Evolutionary conservation across 2,329 filamentous ascomycete species (phyloP), one percentile per base, ranked within the genome.

Genomic region (Clathrospora elynae): DNA sequence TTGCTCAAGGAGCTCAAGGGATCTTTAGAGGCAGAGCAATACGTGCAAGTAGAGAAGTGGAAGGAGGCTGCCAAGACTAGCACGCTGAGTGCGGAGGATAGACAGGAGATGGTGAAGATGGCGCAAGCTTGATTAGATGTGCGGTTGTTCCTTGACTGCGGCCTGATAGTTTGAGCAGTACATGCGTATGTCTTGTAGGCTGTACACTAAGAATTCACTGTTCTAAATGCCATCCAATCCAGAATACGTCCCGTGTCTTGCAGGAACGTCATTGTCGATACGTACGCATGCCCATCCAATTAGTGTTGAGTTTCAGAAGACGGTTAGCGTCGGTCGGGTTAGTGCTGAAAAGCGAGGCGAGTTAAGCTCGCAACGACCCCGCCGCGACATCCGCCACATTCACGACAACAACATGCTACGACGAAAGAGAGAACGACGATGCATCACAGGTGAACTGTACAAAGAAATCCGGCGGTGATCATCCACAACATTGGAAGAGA

Each of bases 31-130:
- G 37, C 38, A 5, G 64, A 56, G 22, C 47, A 61, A 32, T 67
- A 68, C 36, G 59, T 51, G 18, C 50, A 49, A 35, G 32, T 72
- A 20, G 68, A 73, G 35, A 50, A 34, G 10, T 66, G 70, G 62
- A 73, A 73, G 42, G 70, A 72, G 12, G 46, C 43, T 5, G 70
- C 68, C 3, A 72, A 69, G 40, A 46, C 55, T 16, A 62, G 65
- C 8, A 54, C 40, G 2, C 48, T 71, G 41, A 60, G 47, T 6
- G 50, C 46, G n/a, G 61, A 63, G 18, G 67, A 71, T 20, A 66
- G 59, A 42, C 55, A 54, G 17, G 54, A 44, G 14, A 71, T 71
- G 68, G 62, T 57, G 40, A 45, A 36, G 14, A 57, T 69, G 61
- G 66, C 59, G 6, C 52, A 58, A 18, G 46, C 33, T 16, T 42